phyloP scores from a whole-genome alignment of 805 yeast species.

The Wickerhamomyces subpelliculosus region DNA sequence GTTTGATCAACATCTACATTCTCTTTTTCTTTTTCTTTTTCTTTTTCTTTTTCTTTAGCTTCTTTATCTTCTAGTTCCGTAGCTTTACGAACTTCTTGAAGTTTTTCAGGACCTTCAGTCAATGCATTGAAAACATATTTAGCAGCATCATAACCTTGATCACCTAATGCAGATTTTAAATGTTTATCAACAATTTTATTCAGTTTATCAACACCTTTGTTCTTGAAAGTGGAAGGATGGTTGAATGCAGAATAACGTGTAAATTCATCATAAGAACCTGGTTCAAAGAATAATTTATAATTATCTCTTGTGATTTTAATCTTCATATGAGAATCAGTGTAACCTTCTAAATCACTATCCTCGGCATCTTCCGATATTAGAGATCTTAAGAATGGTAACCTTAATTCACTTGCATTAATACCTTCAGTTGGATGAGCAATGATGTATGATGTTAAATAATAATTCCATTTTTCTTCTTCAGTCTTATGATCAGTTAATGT shows the following conservation, averaged over 20 bases:
- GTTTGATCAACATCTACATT: conserved; percentile 17
- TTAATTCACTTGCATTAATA: conserved; percentile 66
- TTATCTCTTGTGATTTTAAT: conserved; percentile 75
- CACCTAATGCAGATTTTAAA: conserved; percentile 10
- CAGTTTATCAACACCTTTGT: conserved; percentile 26
- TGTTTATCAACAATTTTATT: conserved; percentile 34
- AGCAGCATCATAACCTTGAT: conserved; percentile 24
- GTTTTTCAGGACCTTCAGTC: conserved; percentile 16
- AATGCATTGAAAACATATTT: conserved; percentile 18
- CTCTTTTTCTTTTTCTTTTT: conserved; percentile 8
- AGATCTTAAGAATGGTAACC: conserved; percentile 69
- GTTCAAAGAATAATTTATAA: conserved; percentile 75
- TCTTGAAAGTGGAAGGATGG: conserved; percentile 25
- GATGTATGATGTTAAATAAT: conserved; percentile 85
- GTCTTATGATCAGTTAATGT: conserved; percentile 67
- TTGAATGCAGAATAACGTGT: conserved; percentile 50
- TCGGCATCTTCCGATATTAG: conserved; percentile 36
- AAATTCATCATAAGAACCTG: conserved; percentile 72
- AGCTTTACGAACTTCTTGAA: conserved; percentile 8
- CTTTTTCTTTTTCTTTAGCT: conserved; percentile 6
- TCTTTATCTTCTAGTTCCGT: too few relatives aligned
- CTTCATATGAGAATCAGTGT: conserved; percentile 60
- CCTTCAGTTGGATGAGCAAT: conserved; percentile 98
- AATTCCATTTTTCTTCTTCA: conserved; percentile 82
- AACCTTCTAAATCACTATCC: conserved; percentile 39